phyloP scores from a whole-genome alignment of 176 grass and related monocot species.

The Carex parvula region DNA sequence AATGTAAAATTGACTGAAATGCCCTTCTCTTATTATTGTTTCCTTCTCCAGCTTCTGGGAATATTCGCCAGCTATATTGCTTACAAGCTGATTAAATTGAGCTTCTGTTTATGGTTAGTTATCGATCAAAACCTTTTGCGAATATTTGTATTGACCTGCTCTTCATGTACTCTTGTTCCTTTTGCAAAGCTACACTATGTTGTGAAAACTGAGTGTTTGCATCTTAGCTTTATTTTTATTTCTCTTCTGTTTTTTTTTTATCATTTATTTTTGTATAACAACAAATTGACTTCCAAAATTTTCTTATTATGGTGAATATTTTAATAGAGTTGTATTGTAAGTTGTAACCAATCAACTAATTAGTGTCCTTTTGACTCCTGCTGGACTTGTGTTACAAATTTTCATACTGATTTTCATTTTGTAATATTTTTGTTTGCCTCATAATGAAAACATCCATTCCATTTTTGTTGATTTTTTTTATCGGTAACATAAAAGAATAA shows the following conservation, averaged over 20 bases:
- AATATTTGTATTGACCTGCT: conserved; percentile 27
- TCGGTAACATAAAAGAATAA: no score
- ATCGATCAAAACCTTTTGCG: neutral
- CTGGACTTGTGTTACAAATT: neutral
- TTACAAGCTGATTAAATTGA: conserved; percentile 70
- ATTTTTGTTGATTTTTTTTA: neutral
- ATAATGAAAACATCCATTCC: neutral
- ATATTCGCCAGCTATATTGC: conserved; percentile 96
- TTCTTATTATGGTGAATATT: conserved; percentile 29
- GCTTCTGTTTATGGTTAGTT: conserved; percentile 15
- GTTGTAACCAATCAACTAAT: conserved; percentile 23
- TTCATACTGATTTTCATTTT: neutral
- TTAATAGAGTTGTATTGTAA: conserved; percentile 27
- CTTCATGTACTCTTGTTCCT: conserved; percentile 13
- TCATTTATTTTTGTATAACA: conserved; percentile 22
- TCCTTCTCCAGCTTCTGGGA: conserved; percentile 65
- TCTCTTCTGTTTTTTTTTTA: conserved; percentile 14
- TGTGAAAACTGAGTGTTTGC: conserved; percentile 12
- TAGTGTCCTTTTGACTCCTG: neutral
- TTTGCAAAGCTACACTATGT: conserved; percentile 20
- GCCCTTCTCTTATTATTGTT: neutral
- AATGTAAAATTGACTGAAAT: neutral
- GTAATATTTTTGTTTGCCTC: neutral
- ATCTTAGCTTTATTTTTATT: conserved; percentile 24
- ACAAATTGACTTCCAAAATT: conserved; percentile 7